phyloP scores from a whole-genome alignment of 257 asterid genomes.

The Orobanche coerulescens region DNA sequence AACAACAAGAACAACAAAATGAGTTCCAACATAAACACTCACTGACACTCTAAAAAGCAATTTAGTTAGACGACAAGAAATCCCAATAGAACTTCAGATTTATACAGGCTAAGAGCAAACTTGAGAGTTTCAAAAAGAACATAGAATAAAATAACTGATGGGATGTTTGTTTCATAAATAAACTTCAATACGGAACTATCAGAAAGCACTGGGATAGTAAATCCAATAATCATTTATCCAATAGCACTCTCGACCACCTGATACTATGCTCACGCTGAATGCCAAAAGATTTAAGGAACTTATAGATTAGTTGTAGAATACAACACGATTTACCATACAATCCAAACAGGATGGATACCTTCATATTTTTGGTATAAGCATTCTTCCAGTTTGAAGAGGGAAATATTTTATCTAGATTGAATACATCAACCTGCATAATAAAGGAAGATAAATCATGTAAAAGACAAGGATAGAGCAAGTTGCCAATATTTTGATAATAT shows the following conservation, averaged over 20 bases:
- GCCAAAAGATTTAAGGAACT: neutral
- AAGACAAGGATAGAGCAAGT: constrained; percentile 11
- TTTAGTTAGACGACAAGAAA: neutral
- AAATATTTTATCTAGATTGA: constrained; percentile 58
- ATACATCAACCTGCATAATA: constrained; percentile 62
- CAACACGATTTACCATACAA: neutral
- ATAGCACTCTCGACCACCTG: neutral
- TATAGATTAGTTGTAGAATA: neutral
- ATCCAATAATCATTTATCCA: neutral
- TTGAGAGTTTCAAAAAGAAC: neutral
- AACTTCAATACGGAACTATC: neutral
- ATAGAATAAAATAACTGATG: neutral
- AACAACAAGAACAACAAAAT: constrained; percentile 20
- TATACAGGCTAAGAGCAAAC: neutral
- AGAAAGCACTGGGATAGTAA: neutral
- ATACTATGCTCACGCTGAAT: neutral
- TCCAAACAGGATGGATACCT: constrained; percentile 41
- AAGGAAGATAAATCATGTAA: constrained; percentile 15
- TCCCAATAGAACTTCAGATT: neutral
- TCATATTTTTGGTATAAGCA: constrained; percentile 58
- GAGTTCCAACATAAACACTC: constrained; percentile 12
- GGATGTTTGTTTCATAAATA: neutral
- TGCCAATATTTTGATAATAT: constrained; percentile 14
- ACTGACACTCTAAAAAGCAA: neutral
- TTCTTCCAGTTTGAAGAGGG: constrained; percentile 83